Conservation (phyloP, 1,284 basidiomycete genomes). For the Irpex rosettiformis region DNA sequence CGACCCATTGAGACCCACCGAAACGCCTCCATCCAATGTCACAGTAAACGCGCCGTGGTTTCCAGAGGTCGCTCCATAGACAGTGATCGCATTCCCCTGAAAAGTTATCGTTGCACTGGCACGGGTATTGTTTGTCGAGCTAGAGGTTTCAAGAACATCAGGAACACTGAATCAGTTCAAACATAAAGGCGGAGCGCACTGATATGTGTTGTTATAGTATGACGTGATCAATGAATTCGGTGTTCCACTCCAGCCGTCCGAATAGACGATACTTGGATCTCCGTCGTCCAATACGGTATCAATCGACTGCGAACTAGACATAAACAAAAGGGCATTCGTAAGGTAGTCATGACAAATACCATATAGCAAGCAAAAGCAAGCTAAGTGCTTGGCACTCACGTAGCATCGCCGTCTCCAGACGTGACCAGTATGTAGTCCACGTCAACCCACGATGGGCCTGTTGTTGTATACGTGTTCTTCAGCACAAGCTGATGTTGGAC, state of each 20-base stretch:
- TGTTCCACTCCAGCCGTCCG: not conserved
- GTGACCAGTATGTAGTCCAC: conserved; percentile 12
- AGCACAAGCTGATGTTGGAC: conserved; percentile 6
- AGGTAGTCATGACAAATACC: too few species aligned
- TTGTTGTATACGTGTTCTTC: conserved; percentile 4
- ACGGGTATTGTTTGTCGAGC: conserved; percentile 1
- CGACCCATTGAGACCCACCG: not conserved
- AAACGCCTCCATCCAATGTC: conserved; percentile 2
- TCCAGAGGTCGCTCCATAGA: conserved; percentile 10
- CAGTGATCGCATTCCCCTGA: conserved; percentile 7
- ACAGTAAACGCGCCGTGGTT: conserved; percentile 13
- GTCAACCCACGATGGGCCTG: conserved; percentile 3
- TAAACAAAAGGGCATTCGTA: not conserved
- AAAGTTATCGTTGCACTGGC: conserved; percentile 7
- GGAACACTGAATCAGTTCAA: not conserved
- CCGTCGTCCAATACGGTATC: conserved; percentile 7
- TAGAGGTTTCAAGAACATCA: conserved; percentile 1
- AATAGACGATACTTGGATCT: conserved; percentile 1
- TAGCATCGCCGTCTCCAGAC: conserved; percentile 7
- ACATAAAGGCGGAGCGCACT: conserved; percentile 5
- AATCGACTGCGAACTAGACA: not conserved
- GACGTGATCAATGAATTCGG: conserved; percentile 4
- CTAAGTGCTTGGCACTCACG: too few species aligned
- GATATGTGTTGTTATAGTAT: conserved; percentile 10
- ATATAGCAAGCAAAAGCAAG: too few species aligned